Evolutionary conservation across 352 stramenopile genomes (phyloP), one percentile per base, ranked within the genome.

Genomic region (Globisporangium alternatum): DNA sequence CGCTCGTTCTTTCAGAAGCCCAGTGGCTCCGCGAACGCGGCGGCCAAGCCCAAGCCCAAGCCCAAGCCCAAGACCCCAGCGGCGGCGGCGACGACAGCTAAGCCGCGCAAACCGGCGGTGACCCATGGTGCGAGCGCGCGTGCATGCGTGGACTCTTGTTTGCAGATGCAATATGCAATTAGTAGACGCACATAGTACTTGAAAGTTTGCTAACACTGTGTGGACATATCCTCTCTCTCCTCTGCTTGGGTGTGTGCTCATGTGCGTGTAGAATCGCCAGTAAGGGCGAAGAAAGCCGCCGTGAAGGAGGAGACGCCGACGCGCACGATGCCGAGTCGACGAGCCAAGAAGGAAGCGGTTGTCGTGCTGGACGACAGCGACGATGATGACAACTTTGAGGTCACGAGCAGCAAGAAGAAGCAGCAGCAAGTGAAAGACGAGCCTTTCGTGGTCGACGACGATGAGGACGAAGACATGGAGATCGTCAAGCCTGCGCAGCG

Each of bases 1-100:
- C 85, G 87, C 56, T 84, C 81, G 62, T 96, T 96, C 63, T 96
- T 96, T 69, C 59, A 78, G 60, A 77, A 89, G 57, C 83, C 86
- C 56, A 60, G 70, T 7, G 63, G 69, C 12, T 53, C 63, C 10
- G 47, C 43, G 19, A 55, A 43, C 13, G 44, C 56, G 15, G 12
- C 62, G 6, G 44, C 51, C n/a, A 64, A 64, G 45, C 2, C 30
- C 28, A 60, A 66, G 30, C 0, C 48, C 2, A 53, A 48, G 4
- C 39, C 60, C n/a, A 64, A 64, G 45, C 2, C 30, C 25, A 59
- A 65, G 37, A 0, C 48, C 0, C 35, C 31, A 31, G 37, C 39
- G 9, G 19, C 37, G 17, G 35, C 28, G 30, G 10, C 41, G 30
- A 35, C 41, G 49, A 52, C 41, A 15, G 25, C 39, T 30, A 59